phyloP scores from a whole-genome alignment of 2,329 filamentous ascomycete genomes.

The Phoma sp. region DNA sequence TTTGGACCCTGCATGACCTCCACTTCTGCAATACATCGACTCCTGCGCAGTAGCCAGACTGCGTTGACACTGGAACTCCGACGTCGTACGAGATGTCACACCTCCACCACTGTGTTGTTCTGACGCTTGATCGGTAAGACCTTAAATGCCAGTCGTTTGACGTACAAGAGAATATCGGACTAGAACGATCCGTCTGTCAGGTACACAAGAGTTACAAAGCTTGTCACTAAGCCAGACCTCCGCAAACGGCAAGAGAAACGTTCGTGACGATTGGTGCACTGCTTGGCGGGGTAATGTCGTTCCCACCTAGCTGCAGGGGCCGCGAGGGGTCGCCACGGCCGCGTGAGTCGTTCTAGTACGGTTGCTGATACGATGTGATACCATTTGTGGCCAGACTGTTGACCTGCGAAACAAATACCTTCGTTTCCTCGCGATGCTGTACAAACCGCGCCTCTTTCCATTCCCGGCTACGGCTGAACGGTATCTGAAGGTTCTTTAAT shows the following conservation, averaged over 20 bases:
- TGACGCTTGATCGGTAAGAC: conserved; percentile 24
- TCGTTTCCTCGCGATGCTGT: conserved; percentile 24
- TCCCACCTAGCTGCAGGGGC: conserved; percentile 31
- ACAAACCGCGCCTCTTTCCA: conserved; percentile 23
- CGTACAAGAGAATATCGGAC: conserved; percentile 13
- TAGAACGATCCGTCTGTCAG: conserved; percentile 18
- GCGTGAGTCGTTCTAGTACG: conserved; percentile 16
- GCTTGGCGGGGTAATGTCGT: conserved; percentile 33
- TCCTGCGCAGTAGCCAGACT: conserved; percentile 16
- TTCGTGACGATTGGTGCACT: conserved; percentile 23
- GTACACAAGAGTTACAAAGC: conserved; percentile 3
- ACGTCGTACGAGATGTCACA: conserved; percentile 2
- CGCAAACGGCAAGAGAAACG: conserved; percentile 7
- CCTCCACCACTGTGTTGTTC: conserved; percentile 17
- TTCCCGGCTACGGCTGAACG: conserved; percentile 13
- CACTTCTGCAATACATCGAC: conserved; percentile 27
- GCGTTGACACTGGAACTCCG: conserved; percentile 6
- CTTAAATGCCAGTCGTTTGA: conserved; percentile 12
- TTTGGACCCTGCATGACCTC: conserved; percentile 19
- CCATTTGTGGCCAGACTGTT: conserved; percentile 19
- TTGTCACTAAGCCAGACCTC: neutral
- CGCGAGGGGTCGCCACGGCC: conserved; percentile 14
- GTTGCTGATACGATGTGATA: conserved; percentile 27
- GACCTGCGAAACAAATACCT: conserved; percentile 37
- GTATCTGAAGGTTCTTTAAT: neutral